Base-by-base conservation (phyloP, 2,329 filamentous ascomycete genomes). In the Tolypocladium amazonense region DNA sequence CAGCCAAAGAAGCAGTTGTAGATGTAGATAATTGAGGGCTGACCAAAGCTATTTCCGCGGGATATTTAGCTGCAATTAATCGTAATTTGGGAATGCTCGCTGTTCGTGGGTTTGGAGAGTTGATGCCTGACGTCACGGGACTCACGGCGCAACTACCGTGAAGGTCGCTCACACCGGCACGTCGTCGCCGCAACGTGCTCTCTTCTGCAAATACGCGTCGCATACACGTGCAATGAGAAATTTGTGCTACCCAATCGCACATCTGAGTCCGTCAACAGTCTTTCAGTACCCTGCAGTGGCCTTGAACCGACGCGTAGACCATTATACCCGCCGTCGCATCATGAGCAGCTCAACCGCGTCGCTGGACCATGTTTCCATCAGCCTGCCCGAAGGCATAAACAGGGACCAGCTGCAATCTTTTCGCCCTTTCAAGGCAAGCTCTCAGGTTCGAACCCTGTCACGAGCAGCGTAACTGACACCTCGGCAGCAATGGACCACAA, bases 401-500 rank as follows among this genome's bases (percentile, higher is more conserved):
- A 65, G 73, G 62, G 65, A 75, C 1, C 71, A 78, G 60, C 67
- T 82, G 4, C 67, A 75, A 15, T 66, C 65, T 15, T 82, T 81
- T 64, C 68, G 71, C 4, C 79, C 80, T 0, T 82, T 82, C 66
- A 76, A 73, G 18, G 79, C 79, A 45, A 23, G 45, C n/a, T 6
- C 20, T 5, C 27, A 33, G 8, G 12, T 18, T 4, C 11, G 4
- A 33, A 15, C 7, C 45, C 9, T 14, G 15, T 37, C 18, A 43
- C 12, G 38, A 65, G 64, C 67, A 59, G 20, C 12, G 8, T 38
- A 12, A n/a, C 57, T 58, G n/a, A 61, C 25, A 9, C 6, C 11
- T 1, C 6, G 1, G 7, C 27, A 82, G 80, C 73, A 71, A 56
- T 85, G 82, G 82, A 69, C 82, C 60, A 64, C 69, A 3, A 81